Evolutionary conservation across 2,329 filamentous ascomycete genomes (phyloP).

Genomic region (Fusarium tricinctum): DNA sequence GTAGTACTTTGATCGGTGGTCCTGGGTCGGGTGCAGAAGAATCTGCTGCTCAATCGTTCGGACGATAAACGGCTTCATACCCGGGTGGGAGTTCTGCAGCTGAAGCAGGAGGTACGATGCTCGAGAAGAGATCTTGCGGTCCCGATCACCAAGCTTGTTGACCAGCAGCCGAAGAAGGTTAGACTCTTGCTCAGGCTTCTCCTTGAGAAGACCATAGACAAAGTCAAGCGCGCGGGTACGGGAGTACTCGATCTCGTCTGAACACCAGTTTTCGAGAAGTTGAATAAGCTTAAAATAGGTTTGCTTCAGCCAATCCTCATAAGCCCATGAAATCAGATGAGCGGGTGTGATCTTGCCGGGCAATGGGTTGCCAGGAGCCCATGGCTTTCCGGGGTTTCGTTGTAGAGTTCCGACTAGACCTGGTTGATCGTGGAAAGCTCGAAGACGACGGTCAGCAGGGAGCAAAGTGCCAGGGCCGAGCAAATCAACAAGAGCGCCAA

Average conservation of each 20-base stretch:
- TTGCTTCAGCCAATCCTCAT: constrained; percentile 95
- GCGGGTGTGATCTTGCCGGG: constrained; percentile 80
- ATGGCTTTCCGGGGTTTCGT: constrained; percentile 67
- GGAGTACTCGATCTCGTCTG: constrained; percentile 95
- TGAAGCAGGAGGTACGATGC: constrained; percentile 95
- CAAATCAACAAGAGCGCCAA: constrained; percentile 93
- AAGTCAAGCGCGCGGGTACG: constrained; percentile 90
- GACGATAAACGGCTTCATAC: constrained; percentile 93
- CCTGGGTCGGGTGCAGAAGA: constrained; percentile 88
- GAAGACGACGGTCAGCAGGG: constrained; percentile 84
- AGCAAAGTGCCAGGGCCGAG: constrained; percentile 89
- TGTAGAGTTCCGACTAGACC: constrained; percentile 80
- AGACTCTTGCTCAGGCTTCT: constrained; percentile 97
- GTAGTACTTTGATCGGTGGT: constrained; percentile 91
- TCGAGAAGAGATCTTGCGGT: constrained; percentile 94
- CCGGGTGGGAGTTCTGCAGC: constrained; percentile 86
- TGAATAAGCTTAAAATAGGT: constrained; percentile 95
- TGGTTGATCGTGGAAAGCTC: constrained; percentile 83
- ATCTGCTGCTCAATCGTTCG: constrained; percentile 88
- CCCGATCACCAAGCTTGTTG: constrained; percentile 95
- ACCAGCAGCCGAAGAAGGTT: constrained; percentile 92
- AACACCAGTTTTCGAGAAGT: constrained; percentile 91
- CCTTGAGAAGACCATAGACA: constrained; percentile 89
- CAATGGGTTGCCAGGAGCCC: constrained; percentile 77
- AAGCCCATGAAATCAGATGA: constrained; percentile 90